These are phyloP conservation scores for Spiraea crenata DNA, from an alignment of 331 rosid species.

Conservation along the genomic window DNA sequence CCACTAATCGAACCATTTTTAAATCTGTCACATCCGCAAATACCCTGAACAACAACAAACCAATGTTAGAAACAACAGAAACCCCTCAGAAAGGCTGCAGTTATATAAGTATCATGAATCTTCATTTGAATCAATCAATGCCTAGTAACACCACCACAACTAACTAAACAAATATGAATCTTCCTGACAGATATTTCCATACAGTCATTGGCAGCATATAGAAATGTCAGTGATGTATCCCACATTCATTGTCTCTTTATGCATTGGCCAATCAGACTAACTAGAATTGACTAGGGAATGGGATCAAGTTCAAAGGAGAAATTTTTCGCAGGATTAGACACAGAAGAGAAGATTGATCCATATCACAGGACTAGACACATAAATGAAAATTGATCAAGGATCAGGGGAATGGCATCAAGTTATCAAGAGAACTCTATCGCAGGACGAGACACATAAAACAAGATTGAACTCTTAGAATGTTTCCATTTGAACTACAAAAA, in stretches of 20 bases:
- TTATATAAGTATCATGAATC: background rate
- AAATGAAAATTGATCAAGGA: too few species aligned
- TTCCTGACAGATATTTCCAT: background rate
- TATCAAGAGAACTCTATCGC: too few species aligned
- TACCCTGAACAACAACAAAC: conserved; percentile 55
- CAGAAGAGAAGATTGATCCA: background rate
- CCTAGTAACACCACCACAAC: background rate
- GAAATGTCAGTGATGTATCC: background rate
- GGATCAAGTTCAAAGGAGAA: background rate
- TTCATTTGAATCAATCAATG: background rate
- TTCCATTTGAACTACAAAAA: background rate
- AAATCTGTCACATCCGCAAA: conserved; percentile 95
- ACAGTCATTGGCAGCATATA: background rate
- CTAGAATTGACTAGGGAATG: background rate
- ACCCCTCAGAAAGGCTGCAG: background rate
- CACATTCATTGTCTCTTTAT: background rate
- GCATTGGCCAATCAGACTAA: background rate
- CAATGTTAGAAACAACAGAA: conserved; percentile 3
- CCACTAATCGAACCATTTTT: conserved; percentile 72
- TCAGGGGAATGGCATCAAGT: too few species aligned
- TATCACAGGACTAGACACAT: background rate
- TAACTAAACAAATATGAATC: too few species aligned
- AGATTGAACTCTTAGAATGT: background rate
- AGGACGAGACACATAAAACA: too few species aligned
- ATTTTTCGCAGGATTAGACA: background rate